Base-by-base conservation (phyloP, 129 eudicot species). In the Escallonia rubra region DNA sequence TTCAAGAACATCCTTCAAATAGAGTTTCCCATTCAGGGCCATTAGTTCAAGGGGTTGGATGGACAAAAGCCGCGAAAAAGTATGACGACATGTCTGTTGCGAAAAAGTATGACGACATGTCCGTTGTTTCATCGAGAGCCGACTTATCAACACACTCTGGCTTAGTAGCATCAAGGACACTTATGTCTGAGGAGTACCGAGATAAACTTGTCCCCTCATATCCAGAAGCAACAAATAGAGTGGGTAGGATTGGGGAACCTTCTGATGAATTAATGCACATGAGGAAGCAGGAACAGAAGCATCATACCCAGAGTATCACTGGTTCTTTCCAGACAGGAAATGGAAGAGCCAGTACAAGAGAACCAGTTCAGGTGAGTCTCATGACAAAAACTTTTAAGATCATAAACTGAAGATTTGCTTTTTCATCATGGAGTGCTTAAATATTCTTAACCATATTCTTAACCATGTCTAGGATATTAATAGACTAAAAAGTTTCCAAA, bases 11-110 rank as follows among this genome's bases (percentile, higher is more conserved):
- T 42, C 81, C 83, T 42, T 78, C 76, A 12, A 69, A 68, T 68
- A 81, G 82, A 74, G 78, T 66, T 38, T 74, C 89, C 13, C 62
- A 83, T 78, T 91, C 97, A 4, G 97, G 96, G 49, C 97, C 97
- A 55, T 67, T 87, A 64, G 81, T 59, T 66, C 80, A 78, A 10
- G 85, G 81, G 49, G 64, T 16, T 41, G 66, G 69, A 13, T 81
- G 81, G 90, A 49, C 78, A 72, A 74, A 69, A 34, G 41, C 75
- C 6, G 78, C 64, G 49, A 82, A 76, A 72, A 80, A 81, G 46
- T 51, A 71, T 76, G 89, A n/a, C 74, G n/a, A 84, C 16, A 43
- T 51, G 11, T 40, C 75, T 16, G 41, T 59, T 50, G 53, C 64
- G 49, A 82, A 76, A 72, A 80, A 81, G 46, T 51, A 71, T 76